A percentile compares a stretch with the other conserved stretches of the same genome.
These are phyloP conservation scores for Cucurbita maxima DNA, from an alignment of 306 rosid genomes.

Conservation along the genomic window DNA sequence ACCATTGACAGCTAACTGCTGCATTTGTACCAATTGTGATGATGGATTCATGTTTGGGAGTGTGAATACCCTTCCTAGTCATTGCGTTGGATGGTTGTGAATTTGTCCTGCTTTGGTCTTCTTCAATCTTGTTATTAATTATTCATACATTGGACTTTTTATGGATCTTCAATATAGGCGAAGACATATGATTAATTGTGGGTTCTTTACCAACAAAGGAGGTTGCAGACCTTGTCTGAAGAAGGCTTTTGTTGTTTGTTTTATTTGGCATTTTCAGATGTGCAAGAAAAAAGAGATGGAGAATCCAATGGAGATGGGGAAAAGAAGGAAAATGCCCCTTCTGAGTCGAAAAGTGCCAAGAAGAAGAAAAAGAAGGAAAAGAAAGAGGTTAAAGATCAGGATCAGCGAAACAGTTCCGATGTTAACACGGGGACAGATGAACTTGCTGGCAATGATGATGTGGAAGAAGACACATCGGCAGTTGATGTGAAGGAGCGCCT, in stretches of 20 bases:
- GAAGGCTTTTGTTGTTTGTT: neutral
- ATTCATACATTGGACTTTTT: neutral
- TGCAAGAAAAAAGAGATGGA: slow-evolving; percentile 37
- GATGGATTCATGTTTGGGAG: neutral
- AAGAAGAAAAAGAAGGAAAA: slow-evolving; percentile 95
- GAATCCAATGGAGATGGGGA: slow-evolving; percentile 45
- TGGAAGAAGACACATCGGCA: slow-evolving; percentile 50
- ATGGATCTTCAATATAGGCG: neutral
- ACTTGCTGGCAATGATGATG: slow-evolving; percentile 24
- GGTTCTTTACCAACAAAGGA: neutral
- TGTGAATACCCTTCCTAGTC: neutral
- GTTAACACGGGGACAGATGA: slow-evolving; percentile 27
- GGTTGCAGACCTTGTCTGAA: neutral
- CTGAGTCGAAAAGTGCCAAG: slow-evolving; percentile 53
- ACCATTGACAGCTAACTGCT: neutral
- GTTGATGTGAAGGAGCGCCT: slow-evolving; percentile 74
- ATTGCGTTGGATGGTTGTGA: neutral
- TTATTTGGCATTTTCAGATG: slow-evolving; percentile 24
- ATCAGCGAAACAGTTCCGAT: slow-evolving; percentile 37
- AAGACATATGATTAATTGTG: neutral
- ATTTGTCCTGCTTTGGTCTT: neutral
- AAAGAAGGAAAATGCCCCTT: slow-evolving; percentile 37
- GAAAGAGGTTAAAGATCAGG: slow-evolving; percentile 72
- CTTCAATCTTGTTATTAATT: neutral
- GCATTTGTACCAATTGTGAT: neutral